Evolutionary conservation across 352 stramenopile species (phyloP), one percentile per base, ranked within the genome.

Genomic region (Phytophthora pistaciae): DNA sequence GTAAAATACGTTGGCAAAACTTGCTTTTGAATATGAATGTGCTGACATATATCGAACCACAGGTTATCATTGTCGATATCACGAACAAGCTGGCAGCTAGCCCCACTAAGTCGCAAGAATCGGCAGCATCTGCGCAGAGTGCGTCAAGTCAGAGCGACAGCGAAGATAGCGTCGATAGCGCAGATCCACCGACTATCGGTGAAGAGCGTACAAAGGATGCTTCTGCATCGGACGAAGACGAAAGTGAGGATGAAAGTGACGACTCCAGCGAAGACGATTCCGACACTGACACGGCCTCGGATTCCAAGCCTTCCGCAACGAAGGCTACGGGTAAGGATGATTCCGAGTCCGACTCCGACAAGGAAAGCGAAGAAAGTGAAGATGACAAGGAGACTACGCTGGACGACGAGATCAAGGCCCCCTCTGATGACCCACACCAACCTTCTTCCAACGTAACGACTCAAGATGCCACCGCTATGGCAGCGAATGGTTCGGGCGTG

Each of bases 21-120:
- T 44, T 44, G 33, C 5, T 59, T 29, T 33, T 55, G 13, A 29
- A 29, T 44, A 40, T 18, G 33, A 18, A 49, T 18, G 18, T 65
- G 27, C 59, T 74, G 31, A 75, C 33, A 59, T 60, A 40, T 5
- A 18, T 57, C 58, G 27, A 14, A 66, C 54, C 5, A 7, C 55
- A 89, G 82, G 60, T 83, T 18, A 81, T 90, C 54, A 79, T 60
- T 5, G 57, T 90, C 42, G 31, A 54, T 55, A 53, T 31, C 6
- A 3, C 60, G 16, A 72, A 74, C 29, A 53, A 56, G 27, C 42
- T 21, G 5, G n/a, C 53, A 21, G 10, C 23, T 5, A 36, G 61
- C 27, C 42, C 42, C 9, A 49, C 18, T 2, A 13, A 49, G 3
- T 23, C 42, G 48, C 48, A 54, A 50, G 38, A 8, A 21, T 29